These are phyloP conservation scores for Naganishia onofrii DNA, from an alignment of 768 basidiomycete genomes.

Conservation along the genomic window DNA sequence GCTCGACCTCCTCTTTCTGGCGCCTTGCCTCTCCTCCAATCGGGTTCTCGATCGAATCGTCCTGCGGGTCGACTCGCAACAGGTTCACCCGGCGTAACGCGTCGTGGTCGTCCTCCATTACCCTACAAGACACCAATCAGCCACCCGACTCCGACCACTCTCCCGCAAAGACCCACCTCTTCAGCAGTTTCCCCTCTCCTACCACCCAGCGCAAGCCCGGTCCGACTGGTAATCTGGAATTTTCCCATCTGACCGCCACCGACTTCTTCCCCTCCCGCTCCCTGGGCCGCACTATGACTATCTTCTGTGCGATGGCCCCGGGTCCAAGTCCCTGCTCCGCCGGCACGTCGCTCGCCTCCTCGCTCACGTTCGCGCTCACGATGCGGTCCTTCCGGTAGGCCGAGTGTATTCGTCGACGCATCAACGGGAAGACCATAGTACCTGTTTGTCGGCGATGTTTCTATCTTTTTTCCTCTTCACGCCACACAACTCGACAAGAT, in stretches of 20 bases:
- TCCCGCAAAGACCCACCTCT: not conserved
- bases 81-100: no score
- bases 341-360: no score
- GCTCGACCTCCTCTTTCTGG: not conserved
- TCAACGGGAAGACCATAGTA: slow-evolving; percentile 4
- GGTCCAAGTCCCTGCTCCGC: no score
- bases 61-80: no score
- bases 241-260: not conserved
- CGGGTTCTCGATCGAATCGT: not conserved
- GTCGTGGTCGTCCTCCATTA: no score
- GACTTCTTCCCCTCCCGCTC: not conserved
- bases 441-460: slow-evolving; percentile 12
- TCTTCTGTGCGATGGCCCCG: no score
- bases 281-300: no score
- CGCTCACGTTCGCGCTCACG: no score
- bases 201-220: not conserved
- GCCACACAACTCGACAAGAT: not conserved
- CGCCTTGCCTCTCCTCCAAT: slow-evolving; percentile 1
- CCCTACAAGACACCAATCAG: no score
- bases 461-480: not conserved
- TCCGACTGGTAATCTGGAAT: slow-evolving; percentile 11
- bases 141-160: no score
- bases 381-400: not conserved
- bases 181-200: not conserved
- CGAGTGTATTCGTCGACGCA: not conserved